Conservation (phyloP, 2,329 filamentous ascomycete genomes). For the Aspergillus intermedius region DNA sequence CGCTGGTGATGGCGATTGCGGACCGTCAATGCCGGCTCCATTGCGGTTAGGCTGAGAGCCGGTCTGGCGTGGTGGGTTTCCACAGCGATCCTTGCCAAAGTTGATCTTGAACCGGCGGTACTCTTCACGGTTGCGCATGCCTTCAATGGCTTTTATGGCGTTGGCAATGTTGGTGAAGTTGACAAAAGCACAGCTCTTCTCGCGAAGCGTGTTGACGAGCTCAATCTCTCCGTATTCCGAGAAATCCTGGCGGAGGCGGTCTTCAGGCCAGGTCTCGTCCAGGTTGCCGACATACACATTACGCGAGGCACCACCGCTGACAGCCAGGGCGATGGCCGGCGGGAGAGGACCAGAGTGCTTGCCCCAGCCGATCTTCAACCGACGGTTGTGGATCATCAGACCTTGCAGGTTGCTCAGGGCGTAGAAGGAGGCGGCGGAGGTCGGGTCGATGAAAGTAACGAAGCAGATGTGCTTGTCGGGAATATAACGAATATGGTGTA, state of each 20-base stretch:
- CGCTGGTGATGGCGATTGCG: constrained; percentile 49
- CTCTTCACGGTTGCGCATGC: constrained; percentile 86
- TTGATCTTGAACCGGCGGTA: constrained; percentile 99
- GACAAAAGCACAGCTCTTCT: constrained; percentile 99
- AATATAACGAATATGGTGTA: constrained; percentile 98
- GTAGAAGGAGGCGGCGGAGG: constrained; percentile 95
- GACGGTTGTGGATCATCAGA: constrained; percentile 97
- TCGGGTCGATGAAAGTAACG: constrained; percentile 98
- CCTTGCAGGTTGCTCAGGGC: constrained; percentile 95
- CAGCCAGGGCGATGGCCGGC: constrained; percentile 88
- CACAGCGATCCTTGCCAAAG: constrained; percentile 97
- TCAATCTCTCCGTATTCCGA: constrained; percentile 97
- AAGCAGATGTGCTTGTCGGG: constrained; percentile 99
- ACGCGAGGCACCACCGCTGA: constrained; percentile 92
- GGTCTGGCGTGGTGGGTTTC: constrained; percentile 87
- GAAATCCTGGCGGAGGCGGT: constrained; percentile 91
- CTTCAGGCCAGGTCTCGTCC: constrained; percentile 95
- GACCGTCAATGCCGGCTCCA: constrained; percentile 47
- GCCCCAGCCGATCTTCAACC: constrained; percentile 97
- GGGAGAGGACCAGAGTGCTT: constrained; percentile 97
- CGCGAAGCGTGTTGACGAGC: constrained; percentile 87
- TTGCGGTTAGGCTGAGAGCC: constrained; percentile 63
- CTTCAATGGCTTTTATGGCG: constrained; percentile 98
- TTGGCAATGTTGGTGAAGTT: constrained; percentile 99
- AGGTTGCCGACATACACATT: constrained; percentile 98